A percentile compares a stretch with the other conserved stretches of the same genome.
Evolutionary conservation across 2,329 filamentous ascomycete species (phyloP).

Genomic region (Karstenula rhodostoma): DNA sequence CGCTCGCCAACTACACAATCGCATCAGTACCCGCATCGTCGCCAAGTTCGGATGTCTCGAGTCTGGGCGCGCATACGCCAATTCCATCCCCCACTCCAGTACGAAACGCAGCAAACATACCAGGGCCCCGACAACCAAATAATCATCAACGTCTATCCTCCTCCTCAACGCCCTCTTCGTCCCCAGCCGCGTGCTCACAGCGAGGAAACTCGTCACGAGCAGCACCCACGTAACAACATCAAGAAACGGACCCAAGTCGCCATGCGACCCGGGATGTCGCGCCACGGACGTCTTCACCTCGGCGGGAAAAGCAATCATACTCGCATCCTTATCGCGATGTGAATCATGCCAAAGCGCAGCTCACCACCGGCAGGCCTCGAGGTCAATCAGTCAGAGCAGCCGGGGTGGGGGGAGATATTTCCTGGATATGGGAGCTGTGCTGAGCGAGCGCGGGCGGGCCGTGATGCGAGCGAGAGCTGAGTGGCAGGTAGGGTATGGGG

Average conservation of each 20-base stretch:
- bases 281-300: conserved; percentile 30
- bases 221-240: conserved; percentile 48
- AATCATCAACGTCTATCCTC: conserved; percentile 44
- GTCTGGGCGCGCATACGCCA: too few species aligned
- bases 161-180: conserved; percentile 45
- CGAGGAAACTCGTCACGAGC: conserved; percentile 43
- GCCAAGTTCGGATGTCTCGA: background rate
- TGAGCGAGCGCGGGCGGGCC: conserved; percentile 7
- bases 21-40: conserved; percentile 17
- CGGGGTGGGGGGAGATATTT: conserved; percentile 6
- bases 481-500: conserved; percentile 10
- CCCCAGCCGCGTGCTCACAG: conserved; percentile 43
- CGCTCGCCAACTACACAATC: conserved; percentile 34
- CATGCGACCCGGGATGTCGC: conserved; percentile 39
- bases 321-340: conserved; percentile 30
- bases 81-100: background rate
- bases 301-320: conserved; percentile 38
- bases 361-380: background rate
- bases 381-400: too few species aligned
- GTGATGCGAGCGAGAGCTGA: conserved; percentile 13
- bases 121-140: conserved; percentile 44
- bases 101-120: conserved; percentile 25
- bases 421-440: conserved; percentile 5
- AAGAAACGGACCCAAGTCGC: conserved; percentile 43
- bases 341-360: conserved; percentile 21